phyloP scores from a whole-genome alignment of 2,329 filamentous ascomycete genomes.

The Ampelomyces quisqualis region DNA sequence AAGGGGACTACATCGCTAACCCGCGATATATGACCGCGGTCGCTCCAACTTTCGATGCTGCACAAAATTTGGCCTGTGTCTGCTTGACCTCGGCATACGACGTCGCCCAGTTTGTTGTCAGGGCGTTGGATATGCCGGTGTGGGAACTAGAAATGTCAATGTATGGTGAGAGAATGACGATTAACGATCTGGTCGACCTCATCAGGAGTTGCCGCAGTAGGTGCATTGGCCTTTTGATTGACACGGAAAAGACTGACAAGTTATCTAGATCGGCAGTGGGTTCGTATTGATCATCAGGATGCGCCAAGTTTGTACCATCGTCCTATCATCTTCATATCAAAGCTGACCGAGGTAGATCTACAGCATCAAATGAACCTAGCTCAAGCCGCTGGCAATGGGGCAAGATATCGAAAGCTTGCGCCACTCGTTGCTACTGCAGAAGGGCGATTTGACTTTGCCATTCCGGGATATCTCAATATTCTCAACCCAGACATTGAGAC shows the following conservation, averaged over 20 bases:
- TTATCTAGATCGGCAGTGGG: slow-evolving; percentile 31
- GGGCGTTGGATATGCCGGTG: slow-evolving; percentile 63
- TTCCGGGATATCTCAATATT: slow-evolving; percentile 59
- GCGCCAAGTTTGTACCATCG: slow-evolving; percentile 41
- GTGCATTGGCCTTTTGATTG: neutral
- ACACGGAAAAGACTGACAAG: slow-evolving; percentile 9
- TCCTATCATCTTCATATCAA: neutral
- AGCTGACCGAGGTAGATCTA: slow-evolving; percentile 28
- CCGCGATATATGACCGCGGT: slow-evolving; percentile 59
- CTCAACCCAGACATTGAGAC: slow-evolving; percentile 43
- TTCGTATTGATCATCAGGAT: slow-evolving; percentile 46
- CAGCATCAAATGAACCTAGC: slow-evolving; percentile 53
- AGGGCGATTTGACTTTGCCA: slow-evolving; percentile 65
- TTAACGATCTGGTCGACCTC: slow-evolving; percentile 61
- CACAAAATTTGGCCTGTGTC: slow-evolving; percentile 50
- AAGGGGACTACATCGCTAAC: slow-evolving; percentile 68
- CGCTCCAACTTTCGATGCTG: slow-evolving; percentile 57
- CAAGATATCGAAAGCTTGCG: slow-evolving; percentile 51
- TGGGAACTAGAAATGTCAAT: slow-evolving; percentile 72
- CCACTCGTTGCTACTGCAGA: slow-evolving; percentile 67
- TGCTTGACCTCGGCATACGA: slow-evolving; percentile 70
- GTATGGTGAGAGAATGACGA: slow-evolving; percentile 64
- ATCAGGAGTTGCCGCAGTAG: slow-evolving; percentile 43
- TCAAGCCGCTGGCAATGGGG: slow-evolving; percentile 32
- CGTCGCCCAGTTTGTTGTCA: slow-evolving; percentile 68